Conservation (phyloP, 2,329 filamentous ascomycete genomes). For the Diaporthe aspalathi region DNA sequence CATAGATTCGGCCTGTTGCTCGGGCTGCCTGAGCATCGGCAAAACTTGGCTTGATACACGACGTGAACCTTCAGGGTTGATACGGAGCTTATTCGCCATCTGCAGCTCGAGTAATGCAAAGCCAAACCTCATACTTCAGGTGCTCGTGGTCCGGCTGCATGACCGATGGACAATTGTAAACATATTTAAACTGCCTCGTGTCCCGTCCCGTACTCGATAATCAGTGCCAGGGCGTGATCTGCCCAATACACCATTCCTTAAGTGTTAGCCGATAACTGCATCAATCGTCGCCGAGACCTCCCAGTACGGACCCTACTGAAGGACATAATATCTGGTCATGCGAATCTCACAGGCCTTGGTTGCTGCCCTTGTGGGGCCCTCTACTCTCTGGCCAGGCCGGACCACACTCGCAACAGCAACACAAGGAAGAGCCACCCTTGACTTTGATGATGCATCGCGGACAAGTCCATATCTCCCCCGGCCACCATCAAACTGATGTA, state of each 20-base stretch:
- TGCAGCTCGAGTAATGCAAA: slow-evolving; percentile 2
- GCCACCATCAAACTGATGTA: neutral
- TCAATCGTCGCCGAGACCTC: neutral
- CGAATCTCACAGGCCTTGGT: neutral
- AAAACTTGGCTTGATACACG: neutral
- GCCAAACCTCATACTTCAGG: neutral
- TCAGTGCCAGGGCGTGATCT: too few relatives aligned
- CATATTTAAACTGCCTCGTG: neutral
- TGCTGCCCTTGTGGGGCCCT: neutral
- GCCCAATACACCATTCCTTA: neutral
- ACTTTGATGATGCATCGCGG: neutral
- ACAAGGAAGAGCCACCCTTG: neutral
- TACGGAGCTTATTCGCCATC: neutral
- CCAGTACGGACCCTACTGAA: neutral
- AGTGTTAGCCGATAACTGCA: neutral
- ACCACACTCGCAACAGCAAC: neutral
- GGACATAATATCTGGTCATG: neutral
- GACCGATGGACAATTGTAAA: neutral
- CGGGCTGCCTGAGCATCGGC: neutral
- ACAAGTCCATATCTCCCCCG: neutral
- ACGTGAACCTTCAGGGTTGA: slow-evolving; percentile 5
- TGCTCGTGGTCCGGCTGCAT: neutral
- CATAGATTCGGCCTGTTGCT: neutral
- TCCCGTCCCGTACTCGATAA: too few relatives aligned
- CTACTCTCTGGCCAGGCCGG: neutral